A percentile compares a stretch with the other conserved stretches of the same genome.
Evolutionary conservation across 2,329 filamentous ascomycete genomes (phyloP).

Genomic region (Fusarium pseudonygamai): DNA sequence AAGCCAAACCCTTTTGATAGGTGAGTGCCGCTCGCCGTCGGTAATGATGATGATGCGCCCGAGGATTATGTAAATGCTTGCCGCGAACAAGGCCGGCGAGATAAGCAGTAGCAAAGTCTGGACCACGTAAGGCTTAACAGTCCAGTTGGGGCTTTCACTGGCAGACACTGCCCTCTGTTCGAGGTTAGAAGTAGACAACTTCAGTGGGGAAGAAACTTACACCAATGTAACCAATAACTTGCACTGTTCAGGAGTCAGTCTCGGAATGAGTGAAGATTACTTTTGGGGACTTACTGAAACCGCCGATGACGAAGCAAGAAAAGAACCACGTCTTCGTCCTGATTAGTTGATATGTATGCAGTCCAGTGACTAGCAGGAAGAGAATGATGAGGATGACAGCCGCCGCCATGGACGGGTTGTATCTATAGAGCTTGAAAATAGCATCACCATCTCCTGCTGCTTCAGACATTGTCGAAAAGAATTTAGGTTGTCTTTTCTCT

Average conservation of each 20-base stretch:
- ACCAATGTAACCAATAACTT: neutral
- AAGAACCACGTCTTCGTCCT: neutral
- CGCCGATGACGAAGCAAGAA: neutral
- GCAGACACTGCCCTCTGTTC: neutral
- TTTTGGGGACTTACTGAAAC: neutral
- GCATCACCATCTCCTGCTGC: neutral
- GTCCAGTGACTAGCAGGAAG: neutral
- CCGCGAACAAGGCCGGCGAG: neutral
- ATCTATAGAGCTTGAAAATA: neutral
- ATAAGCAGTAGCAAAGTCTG: neutral
- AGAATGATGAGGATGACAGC: neutral
- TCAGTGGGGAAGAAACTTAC: neutral
- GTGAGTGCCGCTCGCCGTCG: neutral
- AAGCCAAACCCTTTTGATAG: neutral
- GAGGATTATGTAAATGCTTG: neutral
- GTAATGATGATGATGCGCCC: neutral
- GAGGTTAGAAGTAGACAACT: neutral
- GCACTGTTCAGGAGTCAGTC: neutral
- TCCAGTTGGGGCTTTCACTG: neutral
- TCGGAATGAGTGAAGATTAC: too few species aligned
- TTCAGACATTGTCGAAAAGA: neutral
- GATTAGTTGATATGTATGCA: neutral
- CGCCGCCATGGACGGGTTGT: neutral
- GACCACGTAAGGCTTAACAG: neutral
- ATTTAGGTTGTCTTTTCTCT: too few species aligned